Evolutionary conservation across 2,329 filamentous ascomycete genomes (phyloP), one percentile per base, ranked within the genome.

Genomic region (Microsporum ferrugineum): DNA sequence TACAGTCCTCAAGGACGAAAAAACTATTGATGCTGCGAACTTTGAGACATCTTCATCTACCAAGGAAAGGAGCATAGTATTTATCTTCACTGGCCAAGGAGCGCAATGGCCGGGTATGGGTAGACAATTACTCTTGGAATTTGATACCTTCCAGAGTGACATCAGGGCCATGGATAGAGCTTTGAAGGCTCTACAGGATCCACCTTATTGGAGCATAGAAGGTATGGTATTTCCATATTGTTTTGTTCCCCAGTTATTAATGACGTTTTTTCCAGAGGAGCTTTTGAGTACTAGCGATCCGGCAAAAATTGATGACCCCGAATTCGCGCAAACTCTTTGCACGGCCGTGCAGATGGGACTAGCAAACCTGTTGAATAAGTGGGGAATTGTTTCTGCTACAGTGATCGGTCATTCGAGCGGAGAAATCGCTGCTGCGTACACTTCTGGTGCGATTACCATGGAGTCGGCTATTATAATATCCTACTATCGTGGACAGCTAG

Each of bases 381-480:
- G 68, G 67, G 66, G 66, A 4, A 63, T 72, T 27, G 41, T 45
- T 0, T 66, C 70, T 0, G 61, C 59, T 29, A 65, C 67, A 33
- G 70, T 71, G 0, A 63, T 70, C 2, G 71, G 71, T 1, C 71
- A 73, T 56, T 71, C 69, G 1, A 69, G 66, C 41, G 71, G 71
- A 33, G 71, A 73, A 36, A 71, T 72, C 41, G 68, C 67, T 14
- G 71, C 71, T 5, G 71, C 71, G 3, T 72, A 71, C 45, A 68
- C 71, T 1, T 68, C 70, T 0, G 68, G 70, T 1, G 27, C 27
- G 1, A 58, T 58, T 38, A 38, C 59, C 63, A 66, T 12, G 62
- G 63, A 2, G 63, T 66, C n/a, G 49, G 43, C 33, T n/a, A 69
- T 3, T 60, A 58, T n/a, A 41, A 59, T 38, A 55, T 63, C 67